These are phyloP conservation scores for Aspergillus persii DNA, from an alignment of 2,329 filamentous ascomycete species.

Conservation along the genomic window DNA sequence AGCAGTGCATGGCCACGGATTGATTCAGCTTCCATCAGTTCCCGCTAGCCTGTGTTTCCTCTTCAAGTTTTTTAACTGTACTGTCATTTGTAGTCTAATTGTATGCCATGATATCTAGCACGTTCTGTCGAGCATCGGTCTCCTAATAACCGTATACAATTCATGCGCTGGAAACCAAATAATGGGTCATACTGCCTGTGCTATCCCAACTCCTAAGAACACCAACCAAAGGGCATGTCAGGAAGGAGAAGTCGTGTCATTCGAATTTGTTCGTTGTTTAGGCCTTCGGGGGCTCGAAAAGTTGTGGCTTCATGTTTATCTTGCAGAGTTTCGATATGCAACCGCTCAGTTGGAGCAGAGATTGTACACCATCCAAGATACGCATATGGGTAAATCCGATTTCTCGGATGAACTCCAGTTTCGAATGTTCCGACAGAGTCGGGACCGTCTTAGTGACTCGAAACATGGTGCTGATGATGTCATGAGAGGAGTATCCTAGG, in stretches of 20 bases:
- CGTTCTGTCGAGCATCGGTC: background rate
- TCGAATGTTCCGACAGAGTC: constrained; percentile 86
- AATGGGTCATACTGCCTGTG: background rate
- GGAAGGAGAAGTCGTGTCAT: constrained; percentile 1
- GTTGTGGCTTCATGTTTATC: constrained; percentile 91
- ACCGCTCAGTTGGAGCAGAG: constrained; percentile 86
- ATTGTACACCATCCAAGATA: constrained; percentile 96
- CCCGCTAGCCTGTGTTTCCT: background rate
- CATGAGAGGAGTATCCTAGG: constrained; percentile 95
- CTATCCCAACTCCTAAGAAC: constrained; percentile 21
- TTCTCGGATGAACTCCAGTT: constrained; percentile 96
- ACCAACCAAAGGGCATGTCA: constrained; percentile 25
- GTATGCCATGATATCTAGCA: background rate
- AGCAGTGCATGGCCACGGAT: background rate
- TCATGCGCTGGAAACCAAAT: background rate
- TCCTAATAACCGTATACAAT: background rate
- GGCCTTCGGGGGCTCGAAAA: constrained; percentile 58
- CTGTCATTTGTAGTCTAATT: background rate
- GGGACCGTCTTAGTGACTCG: constrained; percentile 94
- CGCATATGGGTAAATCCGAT: constrained; percentile 99
- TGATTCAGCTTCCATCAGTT: background rate
- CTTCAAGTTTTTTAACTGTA: background rate
- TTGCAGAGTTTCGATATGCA: constrained; percentile 88
- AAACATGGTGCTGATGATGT: constrained; percentile 99
- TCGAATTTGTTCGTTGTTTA: constrained; percentile 12